These are phyloP conservation scores for Nakazawaea populi DNA, from an alignment of 805 yeast species.

Conservation along the genomic window DNA sequence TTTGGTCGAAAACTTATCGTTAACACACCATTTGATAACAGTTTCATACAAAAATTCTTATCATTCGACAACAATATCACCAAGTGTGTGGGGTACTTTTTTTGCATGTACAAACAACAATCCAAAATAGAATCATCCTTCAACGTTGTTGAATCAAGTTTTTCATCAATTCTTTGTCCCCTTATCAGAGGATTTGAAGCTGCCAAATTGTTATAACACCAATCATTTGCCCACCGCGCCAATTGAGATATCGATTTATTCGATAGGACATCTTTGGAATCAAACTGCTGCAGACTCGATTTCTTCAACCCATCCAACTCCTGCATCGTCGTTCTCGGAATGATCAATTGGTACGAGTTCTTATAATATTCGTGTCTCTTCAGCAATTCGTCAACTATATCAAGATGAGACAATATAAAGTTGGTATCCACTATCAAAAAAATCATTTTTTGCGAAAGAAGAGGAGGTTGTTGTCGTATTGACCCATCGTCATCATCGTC, in stretches of 20 bases:
- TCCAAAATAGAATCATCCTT: conserved; percentile 86
- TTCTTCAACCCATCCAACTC: conserved; percentile 84
- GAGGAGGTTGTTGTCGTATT: background rate
- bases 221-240: conserved; percentile 71
- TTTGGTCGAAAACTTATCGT: conserved; percentile 51
- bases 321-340: conserved; percentile 64
- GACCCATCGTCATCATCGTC: background rate
- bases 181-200: conserved; percentile 40
- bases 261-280: conserved; percentile 14
- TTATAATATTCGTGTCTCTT: conserved; percentile 32
- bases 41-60: conserved; percentile 74
- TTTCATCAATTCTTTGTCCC: conserved; percentile 61
- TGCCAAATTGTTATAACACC: conserved; percentile 66
- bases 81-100: conserved; percentile 25
- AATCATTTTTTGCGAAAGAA: conserved; percentile 9
- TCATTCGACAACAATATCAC: conserved; percentile 76
- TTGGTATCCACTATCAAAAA: conserved; percentile 76
- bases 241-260: conserved; percentile 40
- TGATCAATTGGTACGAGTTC: conserved; percentile 39
- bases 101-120: conserved; percentile 65
- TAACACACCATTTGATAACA: conserved; percentile 56
- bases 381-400: conserved; percentile 48
- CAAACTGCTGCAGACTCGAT: conserved; percentile 17
- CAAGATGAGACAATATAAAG: conserved; percentile 65
- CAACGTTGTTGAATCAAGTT: conserved; percentile 33